Base-by-base conservation (phyloP, 2,329 filamentous ascomycete species). In the Fusarium continuum region DNA sequence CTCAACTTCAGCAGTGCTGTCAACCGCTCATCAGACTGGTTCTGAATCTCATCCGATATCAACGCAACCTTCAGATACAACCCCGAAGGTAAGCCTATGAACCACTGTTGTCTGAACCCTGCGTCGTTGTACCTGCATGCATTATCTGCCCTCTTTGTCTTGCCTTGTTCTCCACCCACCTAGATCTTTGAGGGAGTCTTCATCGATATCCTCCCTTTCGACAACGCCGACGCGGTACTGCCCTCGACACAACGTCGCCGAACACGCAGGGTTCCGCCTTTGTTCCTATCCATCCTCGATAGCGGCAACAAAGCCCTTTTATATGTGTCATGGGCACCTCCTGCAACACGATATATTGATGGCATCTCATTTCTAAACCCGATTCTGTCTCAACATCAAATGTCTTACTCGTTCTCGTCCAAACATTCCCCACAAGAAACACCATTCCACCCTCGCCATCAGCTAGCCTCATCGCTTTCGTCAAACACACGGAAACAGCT, bases 1-100 rank as follows among this genome's bases (percentile, higher is more conserved):
- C 63, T 55, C 43, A 48, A 50, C 39, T 34, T 51, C 65, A 68
- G 59, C 69, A 67, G 63, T 55, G 65, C 69, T 68, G 65, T 59
- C 43, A 26, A 57, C 49, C 45, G 25, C 51, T 50, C 49, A 57
- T 39, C 67, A 70, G 69, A 71, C 69, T 60, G 69, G 69, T 64
- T 71, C 69, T 71, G 69, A 70, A 66, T 63, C 52, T 39, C 44
- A 44, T 47, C 31, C 61, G 51, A 59, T 44, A 63, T 28, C 43
- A 51, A 49, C 26, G 34, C 47, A 34, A 44, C 47, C 14, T 26
- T 46, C 48, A 47, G 45, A 62, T 43, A 40, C 41, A 20, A 46
- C 45, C 40, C 23, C 20, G 50, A 58, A 65, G 49, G 65, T 65
- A 68, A 62, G 61, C 61, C 40, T 57, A 50, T 54, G 64, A 65